Evolutionary conservation across 805 yeast genomes (phyloP), one percentile per base, ranked within the genome.

Genomic region (Saccharomycopsis fibuligera): DNA sequence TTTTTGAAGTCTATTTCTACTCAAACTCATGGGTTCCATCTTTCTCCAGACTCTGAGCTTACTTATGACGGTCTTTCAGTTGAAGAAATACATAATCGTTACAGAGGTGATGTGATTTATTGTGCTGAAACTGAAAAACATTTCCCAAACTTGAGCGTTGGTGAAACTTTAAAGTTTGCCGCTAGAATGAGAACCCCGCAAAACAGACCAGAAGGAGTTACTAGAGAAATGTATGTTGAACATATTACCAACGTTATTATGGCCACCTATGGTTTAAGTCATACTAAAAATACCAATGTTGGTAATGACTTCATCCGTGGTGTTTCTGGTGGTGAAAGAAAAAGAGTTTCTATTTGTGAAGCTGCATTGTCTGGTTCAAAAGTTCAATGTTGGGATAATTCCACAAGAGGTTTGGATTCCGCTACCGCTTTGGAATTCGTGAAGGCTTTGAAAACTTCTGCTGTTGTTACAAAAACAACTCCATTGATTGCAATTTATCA

Each of bases 311-410:
- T 73, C 42, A 76, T 80, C 27, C 73, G 86, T 62, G 88, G 88
- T 64, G 79, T 82, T 40, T 80, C 86, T 25, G 88, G 87, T 62
- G 88, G 87, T 67, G 85, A 81, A 64, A 68, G 87, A 57, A 81
- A 81, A 63, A 76, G 87, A 68, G 86, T 81, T 19, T 79, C 86
- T 14, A 79, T 81, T 57, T 85, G 83, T 10, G 87, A 81, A 64
- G 84, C 73, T 41, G 58, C 72, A 12, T 57, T 69, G 25, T 62
- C 70, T 45, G 79, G 78, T 53, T 74, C 81, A 25, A 65, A 64
- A 50, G 55, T 74, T 37, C 75, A 71, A 56, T 73, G 76, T 61
- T 74, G 76, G 76, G 78, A 78, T 68, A 78, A 78, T 53, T 75
- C 82, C n/a, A 78, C 83, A 14, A 73, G 82, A 69, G 83, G 83